A percentile compares a stretch with the other conserved stretches of the same genome.
phyloP scores from a whole-genome alignment of 768 basidiomycete species.

The Calocybe cyanea region DNA sequence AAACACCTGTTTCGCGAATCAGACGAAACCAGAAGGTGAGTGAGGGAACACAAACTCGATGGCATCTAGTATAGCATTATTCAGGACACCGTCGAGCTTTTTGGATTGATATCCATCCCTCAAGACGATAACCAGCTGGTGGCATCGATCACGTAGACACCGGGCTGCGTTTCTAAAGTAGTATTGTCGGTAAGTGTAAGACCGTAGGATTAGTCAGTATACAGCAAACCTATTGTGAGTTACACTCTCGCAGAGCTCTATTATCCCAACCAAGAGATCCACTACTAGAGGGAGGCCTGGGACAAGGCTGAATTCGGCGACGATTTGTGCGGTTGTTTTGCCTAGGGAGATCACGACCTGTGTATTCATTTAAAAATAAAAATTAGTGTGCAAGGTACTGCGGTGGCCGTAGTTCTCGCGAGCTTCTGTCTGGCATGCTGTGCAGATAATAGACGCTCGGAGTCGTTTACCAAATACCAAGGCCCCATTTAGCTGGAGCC shows the following conservation, averaged over 20 bases:
- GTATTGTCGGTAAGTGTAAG: not conserved
- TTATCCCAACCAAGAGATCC: conserved; percentile 38
- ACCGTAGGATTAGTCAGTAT: not conserved
- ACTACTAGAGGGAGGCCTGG: conserved; percentile 43
- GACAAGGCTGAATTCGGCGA: conserved; percentile 44
- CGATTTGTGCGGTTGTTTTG: conserved; percentile 38
- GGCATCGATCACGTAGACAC: conserved; percentile 45
- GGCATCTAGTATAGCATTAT: conserved; percentile 31
- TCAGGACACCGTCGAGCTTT: conserved; percentile 28
- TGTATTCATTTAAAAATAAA: conserved; percentile 3
- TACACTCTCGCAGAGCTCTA: conserved; percentile 45
- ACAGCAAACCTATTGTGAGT: conserved; percentile 41
- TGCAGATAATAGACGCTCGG: conserved; percentile 1
- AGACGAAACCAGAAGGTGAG: not conserved
- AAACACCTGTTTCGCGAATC: conserved; percentile 22
- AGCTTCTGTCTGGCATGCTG: not conserved
- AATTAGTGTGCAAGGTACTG: not conserved
- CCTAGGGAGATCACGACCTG: conserved; percentile 24
- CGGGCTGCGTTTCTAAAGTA: conserved; percentile 34
- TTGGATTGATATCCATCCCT: conserved; percentile 27
- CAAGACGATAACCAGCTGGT: conserved; percentile 37
- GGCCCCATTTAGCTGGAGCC: no score
- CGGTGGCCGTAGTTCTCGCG: not conserved
- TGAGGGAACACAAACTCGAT: conserved; percentile 13
- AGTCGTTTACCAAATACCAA: no score